A percentile compares a stretch with the other conserved stretches of the same genome.
Evolutionary conservation across 2,329 filamentous ascomycete species (phyloP).

Genomic region (Phyllosticta capitalensis): DNA sequence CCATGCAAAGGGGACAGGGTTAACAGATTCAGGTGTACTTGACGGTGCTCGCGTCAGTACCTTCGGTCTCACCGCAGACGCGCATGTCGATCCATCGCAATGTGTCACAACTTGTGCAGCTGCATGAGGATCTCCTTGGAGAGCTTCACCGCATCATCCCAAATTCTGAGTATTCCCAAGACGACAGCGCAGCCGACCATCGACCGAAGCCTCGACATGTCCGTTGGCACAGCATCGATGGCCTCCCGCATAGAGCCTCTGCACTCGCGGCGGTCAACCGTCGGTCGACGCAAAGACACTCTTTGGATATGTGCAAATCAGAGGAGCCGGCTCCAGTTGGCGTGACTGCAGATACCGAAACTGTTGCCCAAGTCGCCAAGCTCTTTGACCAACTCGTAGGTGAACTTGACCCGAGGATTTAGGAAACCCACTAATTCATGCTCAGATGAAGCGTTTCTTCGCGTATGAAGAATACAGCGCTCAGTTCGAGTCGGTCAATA

Average conservation of each 20-base stretch:
- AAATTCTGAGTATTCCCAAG: constrained; percentile 44
- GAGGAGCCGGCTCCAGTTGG: constrained; percentile 27
- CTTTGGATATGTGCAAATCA: constrained; percentile 36
- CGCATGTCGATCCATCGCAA: constrained; percentile 69
- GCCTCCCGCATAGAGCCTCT: constrained; percentile 29
- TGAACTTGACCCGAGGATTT: constrained; percentile 20
- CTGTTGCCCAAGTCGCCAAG: constrained; percentile 44
- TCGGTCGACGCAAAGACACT: constrained; percentile 31
- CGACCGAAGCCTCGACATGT: constrained; percentile 32
- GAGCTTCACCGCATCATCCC: constrained; percentile 65
- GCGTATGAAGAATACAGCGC: constrained; percentile 87
- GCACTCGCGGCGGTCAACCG: constrained; percentile 25
- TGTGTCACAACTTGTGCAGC: constrained; percentile 65
- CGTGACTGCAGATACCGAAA: constrained; percentile 42
- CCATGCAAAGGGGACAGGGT: neutral
- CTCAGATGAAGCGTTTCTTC: constrained; percentile 69
- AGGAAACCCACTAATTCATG: constrained; percentile 25
- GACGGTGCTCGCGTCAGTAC: constrained; percentile 58
- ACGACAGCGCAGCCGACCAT: constrained; percentile 11
- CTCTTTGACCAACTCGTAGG: constrained; percentile 45
- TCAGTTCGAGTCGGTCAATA: constrained; percentile 77
- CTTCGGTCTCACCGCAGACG: constrained; percentile 53
- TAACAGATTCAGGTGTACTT: constrained; percentile 31
- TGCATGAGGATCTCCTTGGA: constrained; percentile 73
- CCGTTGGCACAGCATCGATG: constrained; percentile 40